A percentile compares a stretch with the other conserved stretches of the same genome.
phyloP scores from a whole-genome alignment of 2,329 filamentous ascomycete genomes.

The Fusarium sp. region DNA sequence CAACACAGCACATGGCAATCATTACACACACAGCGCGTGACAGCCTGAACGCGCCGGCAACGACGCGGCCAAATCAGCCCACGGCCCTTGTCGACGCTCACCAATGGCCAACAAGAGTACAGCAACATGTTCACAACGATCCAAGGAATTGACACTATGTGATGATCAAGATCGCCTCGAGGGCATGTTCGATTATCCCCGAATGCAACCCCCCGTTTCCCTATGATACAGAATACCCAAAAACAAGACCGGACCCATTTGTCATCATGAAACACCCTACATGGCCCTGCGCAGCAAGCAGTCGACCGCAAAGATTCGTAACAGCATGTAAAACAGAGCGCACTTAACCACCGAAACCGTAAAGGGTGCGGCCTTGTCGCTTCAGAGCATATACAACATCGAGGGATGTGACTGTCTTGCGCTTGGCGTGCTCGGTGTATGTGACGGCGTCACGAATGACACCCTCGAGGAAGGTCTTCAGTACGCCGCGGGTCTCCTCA shows the following conservation, averaged over 20 bases:
- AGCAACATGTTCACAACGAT: background rate
- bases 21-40: background rate
- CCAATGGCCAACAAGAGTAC: accelerated
- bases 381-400: conserved; percentile 74
- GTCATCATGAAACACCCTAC: conserved; percentile 53
- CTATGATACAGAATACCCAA: conserved; percentile 57
- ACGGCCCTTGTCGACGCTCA: background rate
- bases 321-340: conserved; percentile 44
- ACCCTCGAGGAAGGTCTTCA: conserved; percentile 80
- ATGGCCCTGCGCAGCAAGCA: conserved; percentile 31
- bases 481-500: conserved; percentile 79
- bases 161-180: conserved; percentile 38
- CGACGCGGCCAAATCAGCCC: background rate
- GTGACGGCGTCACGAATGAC: conserved; percentile 81
- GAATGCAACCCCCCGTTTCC: conserved; percentile 50
- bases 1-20: too few species aligned
- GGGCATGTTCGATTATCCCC: conserved; percentile 47
- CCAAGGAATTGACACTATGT: background rate
- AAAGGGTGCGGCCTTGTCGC: conserved; percentile 78
- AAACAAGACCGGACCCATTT: conserved; percentile 53
- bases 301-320: conserved; percentile 46
- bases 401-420: conserved; percentile 80
- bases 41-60: background rate
- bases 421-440: conserved; percentile 83
- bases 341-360: conserved; percentile 86